phyloP scores from a whole-genome alignment of 2,329 filamentous ascomycete species.

The Botrytis pseudocinerea region DNA sequence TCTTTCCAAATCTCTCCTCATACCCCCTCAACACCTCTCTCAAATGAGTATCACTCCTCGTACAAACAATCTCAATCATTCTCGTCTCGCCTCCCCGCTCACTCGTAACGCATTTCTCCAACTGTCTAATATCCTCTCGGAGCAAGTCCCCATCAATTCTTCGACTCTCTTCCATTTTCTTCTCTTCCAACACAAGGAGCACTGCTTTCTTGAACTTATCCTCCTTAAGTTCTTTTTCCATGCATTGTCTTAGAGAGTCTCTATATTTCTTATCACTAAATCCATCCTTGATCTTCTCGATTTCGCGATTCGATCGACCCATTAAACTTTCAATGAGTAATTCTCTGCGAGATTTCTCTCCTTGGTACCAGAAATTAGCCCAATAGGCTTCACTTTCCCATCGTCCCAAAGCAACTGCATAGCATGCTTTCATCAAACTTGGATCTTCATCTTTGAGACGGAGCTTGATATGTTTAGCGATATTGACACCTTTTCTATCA shows the following conservation, averaged over 20 bases:
- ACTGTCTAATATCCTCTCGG: constrained; percentile 68
- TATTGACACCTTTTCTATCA: constrained; percentile 75
- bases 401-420: constrained; percentile 81
- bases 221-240: constrained; percentile 89
- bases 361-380: constrained; percentile 98
- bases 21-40: constrained; percentile 77
- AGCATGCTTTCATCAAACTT: constrained; percentile 86
- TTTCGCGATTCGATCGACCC: constrained; percentile 85
- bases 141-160: constrained; percentile 51
- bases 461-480: constrained; percentile 80
- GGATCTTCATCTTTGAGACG: constrained; percentile 72
- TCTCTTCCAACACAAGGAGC: constrained; percentile 77
- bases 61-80: constrained; percentile 83
- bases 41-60: constrained; percentile 78
- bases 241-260: constrained; percentile 78
- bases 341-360: constrained; percentile 79
- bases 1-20: constrained; percentile 69
- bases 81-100: constrained; percentile 82
- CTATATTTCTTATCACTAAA: constrained; percentile 92
- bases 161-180: constrained; percentile 71
- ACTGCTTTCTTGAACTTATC: constrained; percentile 95
- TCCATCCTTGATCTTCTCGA: constrained; percentile 78
- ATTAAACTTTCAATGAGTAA: constrained; percentile 91
- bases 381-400: constrained; percentile 97
- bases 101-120: constrained; percentile 67